These are phyloP conservation scores for Chaetomium strumarium DNA, from an alignment of 2,329 filamentous ascomycete genomes.

Conservation along the genomic window DNA sequence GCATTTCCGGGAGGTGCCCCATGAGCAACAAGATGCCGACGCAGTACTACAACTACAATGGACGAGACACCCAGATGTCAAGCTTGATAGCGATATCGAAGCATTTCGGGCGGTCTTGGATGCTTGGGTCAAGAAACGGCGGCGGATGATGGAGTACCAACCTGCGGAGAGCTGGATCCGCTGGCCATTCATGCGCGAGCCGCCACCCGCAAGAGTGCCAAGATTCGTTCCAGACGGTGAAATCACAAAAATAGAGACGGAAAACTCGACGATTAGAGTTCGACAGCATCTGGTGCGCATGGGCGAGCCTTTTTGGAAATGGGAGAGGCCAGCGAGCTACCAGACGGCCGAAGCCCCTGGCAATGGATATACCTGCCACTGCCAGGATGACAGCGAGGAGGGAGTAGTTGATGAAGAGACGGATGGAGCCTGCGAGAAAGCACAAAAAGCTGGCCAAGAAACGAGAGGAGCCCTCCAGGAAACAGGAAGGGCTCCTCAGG, in stretches of 20 bases:
- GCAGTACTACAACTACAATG: conserved; percentile 3
- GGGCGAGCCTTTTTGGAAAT: not conserved
- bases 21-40: conserved; percentile 7
- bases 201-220: not conserved
- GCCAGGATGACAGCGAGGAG: too few relatives aligned
- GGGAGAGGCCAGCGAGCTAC: conserved; percentile 4
- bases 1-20: conserved; percentile 5
- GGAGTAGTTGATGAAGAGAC: too few relatives aligned
- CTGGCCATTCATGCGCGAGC: not conserved
- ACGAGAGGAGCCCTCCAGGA: too few relatives aligned
- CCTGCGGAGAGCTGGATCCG: not conserved
- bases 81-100: conserved; percentile 2
- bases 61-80: conserved; percentile 11
- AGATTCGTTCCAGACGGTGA: not conserved
- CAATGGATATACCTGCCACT: too few relatives aligned
- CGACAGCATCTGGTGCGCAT: not conserved
- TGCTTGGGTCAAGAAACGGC: not conserved
- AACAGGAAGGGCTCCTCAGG: too few relatives aligned
- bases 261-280: not conserved
- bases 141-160: not conserved
- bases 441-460: too few relatives aligned
- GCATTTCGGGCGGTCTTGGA: not conserved
- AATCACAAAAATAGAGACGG: not conserved
- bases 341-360: not conserved
- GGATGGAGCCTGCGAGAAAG: too few relatives aligned